Evolutionary conservation across 2,329 filamentous ascomycete species (phyloP).

Genomic region (Hypoxylon sp.): DNA sequence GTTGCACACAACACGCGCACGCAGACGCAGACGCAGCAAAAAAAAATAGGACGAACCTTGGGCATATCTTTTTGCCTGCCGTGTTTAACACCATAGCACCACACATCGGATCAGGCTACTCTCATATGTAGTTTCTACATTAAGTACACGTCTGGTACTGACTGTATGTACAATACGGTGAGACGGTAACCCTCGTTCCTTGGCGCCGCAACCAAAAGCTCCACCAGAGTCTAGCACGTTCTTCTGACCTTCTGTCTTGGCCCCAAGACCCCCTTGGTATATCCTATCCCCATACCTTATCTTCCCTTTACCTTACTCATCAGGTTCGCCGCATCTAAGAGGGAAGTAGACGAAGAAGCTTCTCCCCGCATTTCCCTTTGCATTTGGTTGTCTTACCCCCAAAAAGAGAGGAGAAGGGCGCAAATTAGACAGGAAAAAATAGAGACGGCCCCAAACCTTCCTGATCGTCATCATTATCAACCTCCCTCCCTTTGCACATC

Average conservation of each 20-base stretch:
- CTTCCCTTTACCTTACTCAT: constrained; percentile 39
- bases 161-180: constrained; percentile 35
- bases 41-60: constrained; percentile 5
- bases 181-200: constrained; percentile 41
- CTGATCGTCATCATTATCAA: constrained; percentile 44
- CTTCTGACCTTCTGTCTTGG: constrained; percentile 39
- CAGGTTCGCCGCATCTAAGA: constrained; percentile 37
- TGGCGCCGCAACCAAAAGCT: constrained; percentile 42
- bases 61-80: constrained; percentile 4
- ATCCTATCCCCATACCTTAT: constrained; percentile 34
- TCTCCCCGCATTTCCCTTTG: constrained; percentile 46
- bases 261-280: constrained; percentile 30
- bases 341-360: constrained; percentile 36
- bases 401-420: constrained; percentile 38
- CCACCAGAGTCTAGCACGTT: constrained; percentile 47
- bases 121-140: constrained; percentile 19
- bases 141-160: constrained; percentile 19
- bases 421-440: constrained; percentile 26
- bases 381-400: constrained; percentile 30
- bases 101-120: constrained; percentile 18
- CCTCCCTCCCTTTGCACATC: constrained; percentile 33
- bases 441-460: constrained; percentile 41
- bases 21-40: constrained; percentile 1
- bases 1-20: constrained; percentile 10
- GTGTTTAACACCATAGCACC: constrained; percentile 7